Percentiles rank a stretch among this genome's conserved stretches.
Evolutionary conservation across 2,329 filamentous ascomycete species (phyloP).

Genomic region (Paraconiothyrium sp.): DNA sequence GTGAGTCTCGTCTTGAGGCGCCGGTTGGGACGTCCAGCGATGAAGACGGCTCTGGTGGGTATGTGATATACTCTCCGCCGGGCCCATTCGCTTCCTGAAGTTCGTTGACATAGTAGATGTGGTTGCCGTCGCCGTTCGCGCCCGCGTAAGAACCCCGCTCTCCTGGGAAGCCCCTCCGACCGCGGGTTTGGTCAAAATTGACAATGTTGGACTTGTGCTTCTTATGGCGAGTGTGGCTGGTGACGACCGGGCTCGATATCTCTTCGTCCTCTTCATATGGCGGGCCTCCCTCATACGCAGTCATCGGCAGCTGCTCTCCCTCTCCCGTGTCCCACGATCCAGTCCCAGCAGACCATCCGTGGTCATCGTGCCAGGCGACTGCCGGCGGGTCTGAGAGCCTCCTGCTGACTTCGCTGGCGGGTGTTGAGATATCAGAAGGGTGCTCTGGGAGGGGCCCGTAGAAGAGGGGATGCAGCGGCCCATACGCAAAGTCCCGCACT

Average conservation of each 20-base stretch:
- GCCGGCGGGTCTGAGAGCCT: conserved; percentile 84
- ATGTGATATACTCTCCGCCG: conserved; percentile 82
- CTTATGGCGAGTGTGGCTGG: conserved; percentile 78
- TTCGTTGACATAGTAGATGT: conserved; percentile 78
- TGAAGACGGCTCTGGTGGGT: conserved; percentile 64
- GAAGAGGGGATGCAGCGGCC: conserved; percentile 82
- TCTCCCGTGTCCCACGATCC: conserved; percentile 56
- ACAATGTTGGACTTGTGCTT: conserved; percentile 71
- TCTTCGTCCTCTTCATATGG: conserved; percentile 97
- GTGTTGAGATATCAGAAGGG: conserved; percentile 85
- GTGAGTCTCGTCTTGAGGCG: conserved; percentile 60
- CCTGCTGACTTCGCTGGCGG: conserved; percentile 77
- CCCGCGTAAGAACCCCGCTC: conserved; percentile 54
- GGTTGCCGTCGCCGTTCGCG: conserved; percentile 74
- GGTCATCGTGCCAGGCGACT: conserved; percentile 74
- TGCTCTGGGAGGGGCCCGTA: conserved; percentile 88
- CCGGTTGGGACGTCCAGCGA: conserved; percentile 41
- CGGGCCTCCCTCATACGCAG: conserved; percentile 81
- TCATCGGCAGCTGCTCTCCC: conserved; percentile 78
- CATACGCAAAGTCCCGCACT: conserved; percentile 96
- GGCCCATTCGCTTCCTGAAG: conserved; percentile 74
- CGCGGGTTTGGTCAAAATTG: conserved; percentile 51
- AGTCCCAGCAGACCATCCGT: conserved; percentile 61
- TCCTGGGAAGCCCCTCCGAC: conserved; percentile 44
- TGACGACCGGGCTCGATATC: conserved; percentile 86